A percentile compares a stretch with the other conserved stretches of the same genome.
phyloP scores from a whole-genome alignment of 2,329 filamentous ascomycete species.

The Beauveria medogensis region DNA sequence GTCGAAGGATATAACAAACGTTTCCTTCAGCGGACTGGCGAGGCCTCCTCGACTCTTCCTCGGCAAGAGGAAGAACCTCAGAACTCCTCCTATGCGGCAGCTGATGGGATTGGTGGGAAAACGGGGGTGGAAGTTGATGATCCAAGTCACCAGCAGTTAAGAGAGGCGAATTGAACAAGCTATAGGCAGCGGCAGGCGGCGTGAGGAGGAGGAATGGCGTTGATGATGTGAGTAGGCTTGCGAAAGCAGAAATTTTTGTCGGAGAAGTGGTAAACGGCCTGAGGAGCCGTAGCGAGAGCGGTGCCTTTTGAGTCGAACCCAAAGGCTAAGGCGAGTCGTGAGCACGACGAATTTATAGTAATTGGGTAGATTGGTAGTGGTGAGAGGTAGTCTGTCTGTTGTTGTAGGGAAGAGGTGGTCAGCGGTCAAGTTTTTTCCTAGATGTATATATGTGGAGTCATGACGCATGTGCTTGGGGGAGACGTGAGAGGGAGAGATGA shows the following conservation, averaged over 20 bases:
- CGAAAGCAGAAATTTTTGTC: constrained; percentile 63
- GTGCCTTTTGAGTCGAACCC: constrained; percentile 57
- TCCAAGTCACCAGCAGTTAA: constrained; percentile 39
- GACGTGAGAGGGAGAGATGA: background rate
- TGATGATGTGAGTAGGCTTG: constrained; percentile 59
- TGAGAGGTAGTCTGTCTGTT: background rate
- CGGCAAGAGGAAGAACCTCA: constrained; percentile 97
- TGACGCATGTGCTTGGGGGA: constrained; percentile 2
- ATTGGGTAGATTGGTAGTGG: background rate
- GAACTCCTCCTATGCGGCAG: constrained; percentile 99
- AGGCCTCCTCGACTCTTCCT: constrained; percentile 99
- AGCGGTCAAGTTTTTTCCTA: constrained; percentile 11
- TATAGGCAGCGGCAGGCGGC: constrained; percentile 40
- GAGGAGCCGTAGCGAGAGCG: constrained; percentile 50
- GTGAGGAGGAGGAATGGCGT: constrained; percentile 50
- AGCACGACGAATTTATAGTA: background rate
- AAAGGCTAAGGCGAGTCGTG: constrained; percentile 41
- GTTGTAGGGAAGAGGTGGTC: constrained; percentile 7
- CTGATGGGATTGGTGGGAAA: constrained; percentile 61
- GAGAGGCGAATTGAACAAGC: constrained; percentile 38
- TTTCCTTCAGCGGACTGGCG: constrained; percentile 85
- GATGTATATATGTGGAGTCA: constrained; percentile 4
- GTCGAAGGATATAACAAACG: constrained; percentile 90
- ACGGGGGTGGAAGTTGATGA: constrained; percentile 40
- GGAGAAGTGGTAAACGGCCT: constrained; percentile 54